Evolutionary conservation across 768 basidiomycete genomes (phyloP), one percentile per base, ranked within the genome.

Genomic region (Mycena alexandri): DNA sequence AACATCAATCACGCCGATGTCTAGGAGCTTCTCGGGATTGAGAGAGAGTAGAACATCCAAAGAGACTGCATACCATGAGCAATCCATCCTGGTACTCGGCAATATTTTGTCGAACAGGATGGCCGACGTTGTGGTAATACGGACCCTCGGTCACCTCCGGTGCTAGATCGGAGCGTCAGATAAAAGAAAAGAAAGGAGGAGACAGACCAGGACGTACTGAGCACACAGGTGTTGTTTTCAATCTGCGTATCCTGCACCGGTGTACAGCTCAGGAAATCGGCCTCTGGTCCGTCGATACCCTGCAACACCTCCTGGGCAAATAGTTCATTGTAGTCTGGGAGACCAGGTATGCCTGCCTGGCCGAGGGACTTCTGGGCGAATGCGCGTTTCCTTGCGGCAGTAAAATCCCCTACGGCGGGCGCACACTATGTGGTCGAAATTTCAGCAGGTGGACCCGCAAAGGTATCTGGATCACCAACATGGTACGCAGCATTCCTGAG

Each of bases 1-100:
- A 0, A 88, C 83, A 59, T 88, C 86, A 24, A 88, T 86, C 0
- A 88, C 86, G 12, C 86, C 86, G 24, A 88, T 86, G 62, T 88
- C 86, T 19, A 88, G 77, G 5, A 86, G 77, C 82, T 84, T 44
- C 47, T 25, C 34, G 48, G 33, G 29, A 44, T 33, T 67, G 44
- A 61, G 51, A 38, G 55, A 19, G 48, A 25, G 7, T 61, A 42
- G 21, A 38, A 25, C 29, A 7, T 25, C 14, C 17, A 1, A 16
- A 25, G n/a, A 38, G 8, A 60, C 42, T 17, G 29, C 84, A 36
- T 59, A 85, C 85, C 70, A 85, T 69, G 12, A 86, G 76, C 42
- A 87, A 71, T 4, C 86, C 86, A 69, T 83, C 81, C 64, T 87
- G 83, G n/a, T 77, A 74, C 60, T 87, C 86, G 17, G 86, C 86